phyloP scores from a whole-genome alignment of 2,329 filamentous ascomycete genomes.

The Xylaria sp. region DNA sequence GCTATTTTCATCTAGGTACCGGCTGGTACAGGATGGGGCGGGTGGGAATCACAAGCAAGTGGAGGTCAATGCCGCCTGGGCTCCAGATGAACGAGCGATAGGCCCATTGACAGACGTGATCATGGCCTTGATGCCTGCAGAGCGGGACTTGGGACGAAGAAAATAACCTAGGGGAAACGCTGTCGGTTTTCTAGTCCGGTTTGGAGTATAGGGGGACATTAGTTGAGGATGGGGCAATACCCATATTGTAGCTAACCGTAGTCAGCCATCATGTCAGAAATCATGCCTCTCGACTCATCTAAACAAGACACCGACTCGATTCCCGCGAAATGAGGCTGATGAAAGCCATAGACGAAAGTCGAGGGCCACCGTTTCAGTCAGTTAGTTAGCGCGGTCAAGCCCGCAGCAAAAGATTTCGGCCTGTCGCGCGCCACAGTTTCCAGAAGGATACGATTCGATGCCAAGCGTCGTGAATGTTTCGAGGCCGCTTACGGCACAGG shows the following conservation, averaged over 20 bases:
- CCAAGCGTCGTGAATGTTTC: constrained; percentile 19
- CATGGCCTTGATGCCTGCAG: constrained; percentile 28
- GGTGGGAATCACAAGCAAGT: constrained; percentile 37
- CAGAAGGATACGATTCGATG: background rate
- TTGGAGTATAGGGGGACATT: constrained; percentile 36
- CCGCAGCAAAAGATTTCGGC: background rate
- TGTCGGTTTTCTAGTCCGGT: constrained; percentile 32
- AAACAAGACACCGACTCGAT: constrained; percentile 20
- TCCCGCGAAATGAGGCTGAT: constrained; percentile 20
- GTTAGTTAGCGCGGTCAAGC: background rate
- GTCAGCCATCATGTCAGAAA: constrained; percentile 26
- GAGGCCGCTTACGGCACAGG: no score
- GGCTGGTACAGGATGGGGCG: constrained; percentile 26
- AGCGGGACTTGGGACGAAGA: constrained; percentile 26
- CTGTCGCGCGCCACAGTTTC: constrained; percentile 19
- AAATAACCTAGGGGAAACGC: constrained; percentile 27
- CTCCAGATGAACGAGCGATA: constrained; percentile 32
- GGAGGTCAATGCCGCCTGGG: constrained; percentile 35
- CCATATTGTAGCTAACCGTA: constrained; percentile 29
- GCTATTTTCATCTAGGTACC: constrained; percentile 2
- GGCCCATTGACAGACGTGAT: constrained; percentile 31
- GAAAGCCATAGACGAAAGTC: constrained; percentile 13
- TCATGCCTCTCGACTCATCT: constrained; percentile 29
- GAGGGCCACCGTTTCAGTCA: constrained; percentile 5
- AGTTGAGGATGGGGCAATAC: constrained; percentile 31